phyloP scores from a whole-genome alignment of 495 filamentous ascomycete genomes.

The Immersiella caudata region DNA sequence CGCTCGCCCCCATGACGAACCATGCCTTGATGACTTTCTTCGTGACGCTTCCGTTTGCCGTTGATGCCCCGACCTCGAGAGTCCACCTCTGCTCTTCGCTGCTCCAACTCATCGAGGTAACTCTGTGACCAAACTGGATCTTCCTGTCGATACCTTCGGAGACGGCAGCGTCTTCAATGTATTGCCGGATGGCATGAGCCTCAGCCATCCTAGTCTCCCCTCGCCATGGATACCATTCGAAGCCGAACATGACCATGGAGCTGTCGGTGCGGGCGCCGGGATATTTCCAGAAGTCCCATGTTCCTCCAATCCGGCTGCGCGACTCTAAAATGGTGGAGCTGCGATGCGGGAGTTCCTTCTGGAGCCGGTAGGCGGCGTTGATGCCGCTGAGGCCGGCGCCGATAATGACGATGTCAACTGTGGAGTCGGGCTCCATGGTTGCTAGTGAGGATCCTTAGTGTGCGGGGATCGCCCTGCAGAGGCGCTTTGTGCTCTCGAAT shows the following conservation, averaged over 20 bases:
- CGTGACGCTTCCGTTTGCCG: constrained; percentile 43
- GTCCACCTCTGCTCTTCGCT: constrained; percentile 62
- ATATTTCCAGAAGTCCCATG: constrained; percentile 74
- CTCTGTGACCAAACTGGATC: constrained; percentile 62
- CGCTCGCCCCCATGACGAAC: constrained; percentile 65
- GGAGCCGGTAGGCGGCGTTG: constrained; percentile 72
- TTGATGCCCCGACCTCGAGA: constrained; percentile 50
- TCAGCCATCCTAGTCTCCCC: constrained; percentile 59
- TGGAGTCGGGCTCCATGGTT: not conserved
- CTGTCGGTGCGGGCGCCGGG: constrained; percentile 71
- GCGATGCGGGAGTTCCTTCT: constrained; percentile 58
- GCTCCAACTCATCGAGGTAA: constrained; percentile 63
- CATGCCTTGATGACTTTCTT: constrained; percentile 49
- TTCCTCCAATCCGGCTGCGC: constrained; percentile 64
- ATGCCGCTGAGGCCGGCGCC: constrained; percentile 78
- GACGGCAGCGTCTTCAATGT: constrained; percentile 61
- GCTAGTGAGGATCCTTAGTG: too few relatives aligned
- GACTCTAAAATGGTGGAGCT: constrained; percentile 66
- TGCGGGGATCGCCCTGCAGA: too few relatives aligned
- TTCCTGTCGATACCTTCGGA: constrained; percentile 63
- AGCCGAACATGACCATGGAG: constrained; percentile 68
- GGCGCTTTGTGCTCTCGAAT: too few relatives aligned
- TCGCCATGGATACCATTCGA: constrained; percentile 69
- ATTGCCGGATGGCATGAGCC: constrained; percentile 60
- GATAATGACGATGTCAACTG: constrained; percentile 65